Evolutionary conservation across 2,329 filamentous ascomycete genomes (phyloP).

Genomic region (Rhynchosporium agropyri): DNA sequence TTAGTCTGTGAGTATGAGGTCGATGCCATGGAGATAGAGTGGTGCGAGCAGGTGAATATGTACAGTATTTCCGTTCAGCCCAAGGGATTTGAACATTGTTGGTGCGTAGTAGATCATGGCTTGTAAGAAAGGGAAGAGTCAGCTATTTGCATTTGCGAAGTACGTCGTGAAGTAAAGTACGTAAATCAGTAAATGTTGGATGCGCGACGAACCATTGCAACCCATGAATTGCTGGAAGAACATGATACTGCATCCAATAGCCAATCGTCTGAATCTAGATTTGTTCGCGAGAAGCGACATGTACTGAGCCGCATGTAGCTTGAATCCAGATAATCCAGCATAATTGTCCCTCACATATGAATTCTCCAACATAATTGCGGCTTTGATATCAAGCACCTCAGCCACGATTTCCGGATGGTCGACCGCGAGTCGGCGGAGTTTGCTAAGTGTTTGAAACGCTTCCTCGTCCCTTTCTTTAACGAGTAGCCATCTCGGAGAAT

Average conservation of each 20-base stretch:
- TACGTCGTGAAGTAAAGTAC: background rate
- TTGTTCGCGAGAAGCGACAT: constrained; percentile 28
- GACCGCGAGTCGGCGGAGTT: constrained; percentile 50
- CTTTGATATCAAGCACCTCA: constrained; percentile 62
- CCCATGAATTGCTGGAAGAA: constrained; percentile 43
- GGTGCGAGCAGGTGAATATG: too few relatives aligned
- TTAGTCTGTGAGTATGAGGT: background rate
- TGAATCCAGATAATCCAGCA: constrained; percentile 40
- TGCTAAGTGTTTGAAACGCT: constrained; percentile 52
- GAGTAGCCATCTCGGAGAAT: constrained; percentile 59
- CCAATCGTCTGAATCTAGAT: constrained; percentile 30
- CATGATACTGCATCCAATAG: constrained; percentile 35
- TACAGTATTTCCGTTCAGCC: constrained; percentile 47
- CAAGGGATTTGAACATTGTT: constrained; percentile 50
- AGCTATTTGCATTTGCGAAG: background rate
- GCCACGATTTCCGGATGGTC: constrained; percentile 55
- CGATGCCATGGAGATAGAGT: background rate
- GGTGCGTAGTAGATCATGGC: constrained; percentile 47
- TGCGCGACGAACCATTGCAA: constrained; percentile 23
- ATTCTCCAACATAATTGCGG: constrained; percentile 60
- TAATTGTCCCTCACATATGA: constrained; percentile 53
- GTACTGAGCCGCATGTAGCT: constrained; percentile 27
- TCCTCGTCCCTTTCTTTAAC: constrained; percentile 58
- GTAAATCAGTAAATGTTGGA: too few relatives aligned
- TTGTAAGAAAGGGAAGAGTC: background rate